Evolutionary conservation across 768 basidiomycete genomes (phyloP).

Genomic region (Cubamyces lactineus): DNA sequence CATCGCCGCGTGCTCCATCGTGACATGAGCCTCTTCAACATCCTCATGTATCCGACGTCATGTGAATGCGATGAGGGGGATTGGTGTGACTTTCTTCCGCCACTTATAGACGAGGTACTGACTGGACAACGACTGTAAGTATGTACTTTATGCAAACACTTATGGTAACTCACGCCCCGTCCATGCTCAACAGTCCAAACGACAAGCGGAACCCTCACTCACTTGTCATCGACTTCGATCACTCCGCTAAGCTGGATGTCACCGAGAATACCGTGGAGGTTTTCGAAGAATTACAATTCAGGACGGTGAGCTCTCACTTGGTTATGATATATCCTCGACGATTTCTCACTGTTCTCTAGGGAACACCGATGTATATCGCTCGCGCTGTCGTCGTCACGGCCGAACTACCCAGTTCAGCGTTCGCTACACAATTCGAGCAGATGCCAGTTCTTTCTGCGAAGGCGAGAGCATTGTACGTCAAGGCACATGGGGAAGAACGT

Average conservation of each 20-base stretch:
- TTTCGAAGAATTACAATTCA: neutral
- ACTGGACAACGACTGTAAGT: neutral
- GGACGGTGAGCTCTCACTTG: neutral
- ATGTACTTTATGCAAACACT: neutral
- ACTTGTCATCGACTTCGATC: too few relatives aligned
- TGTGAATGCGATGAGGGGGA: neutral
- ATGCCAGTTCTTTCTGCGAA: slow-evolving; percentile 10
- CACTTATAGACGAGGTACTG: slow-evolving; percentile 12
- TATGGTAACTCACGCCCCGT: too few relatives aligned
- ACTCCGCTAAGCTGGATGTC: too few relatives aligned
- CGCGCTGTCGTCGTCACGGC: neutral
- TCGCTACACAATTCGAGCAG: neutral
- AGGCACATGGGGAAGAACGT: slow-evolving; percentile 2
- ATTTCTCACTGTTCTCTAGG: neutral
- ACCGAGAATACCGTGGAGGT: too few relatives aligned
- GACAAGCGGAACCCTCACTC: too few relatives aligned
- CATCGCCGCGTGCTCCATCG: slow-evolving; percentile 1
- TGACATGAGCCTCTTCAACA: slow-evolving; percentile 18
- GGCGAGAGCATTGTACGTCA: slow-evolving; percentile 1
- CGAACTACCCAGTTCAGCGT: too few relatives aligned
- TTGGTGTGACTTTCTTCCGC: neutral
- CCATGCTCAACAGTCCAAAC: too few relatives aligned
- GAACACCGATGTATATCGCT: slow-evolving; percentile 9
- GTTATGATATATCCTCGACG: too few relatives aligned
- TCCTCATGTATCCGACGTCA: slow-evolving; percentile 20